phyloP scores from a whole-genome alignment of 2,329 filamentous ascomycete genomes.

The Bipolaris oryzae region DNA sequence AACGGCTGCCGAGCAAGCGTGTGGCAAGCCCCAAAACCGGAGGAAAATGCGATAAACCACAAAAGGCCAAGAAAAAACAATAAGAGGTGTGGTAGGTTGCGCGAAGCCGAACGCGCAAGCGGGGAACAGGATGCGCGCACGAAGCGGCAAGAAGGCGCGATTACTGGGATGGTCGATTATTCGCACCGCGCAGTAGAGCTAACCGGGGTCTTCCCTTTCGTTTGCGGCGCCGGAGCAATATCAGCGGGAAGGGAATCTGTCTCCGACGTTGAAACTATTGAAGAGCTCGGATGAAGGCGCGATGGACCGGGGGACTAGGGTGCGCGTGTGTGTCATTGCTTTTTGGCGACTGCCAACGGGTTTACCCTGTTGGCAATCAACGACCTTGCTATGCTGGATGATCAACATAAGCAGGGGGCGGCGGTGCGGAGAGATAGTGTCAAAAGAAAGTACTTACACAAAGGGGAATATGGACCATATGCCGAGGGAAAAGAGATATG shows the following conservation, averaged over 20 bases:
- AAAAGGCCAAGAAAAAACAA: neutral
- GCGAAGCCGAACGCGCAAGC: neutral
- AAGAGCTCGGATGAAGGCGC: neutral
- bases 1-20: neutral
- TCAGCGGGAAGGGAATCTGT: neutral
- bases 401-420: too few relatives aligned
- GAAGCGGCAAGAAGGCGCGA: slow-evolving; percentile 1
- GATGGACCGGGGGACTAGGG: neutral
- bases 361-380: neutral
- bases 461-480: too few relatives aligned
- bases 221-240: neutral
- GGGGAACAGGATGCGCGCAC: neutral
- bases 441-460: too few relatives aligned
- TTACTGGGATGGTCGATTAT: neutral
- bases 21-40: too few relatives aligned
- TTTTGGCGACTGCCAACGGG: neutral
- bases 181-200: neutral
- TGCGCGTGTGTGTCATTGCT: neutral
- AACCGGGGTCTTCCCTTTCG: neutral
- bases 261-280: slow-evolving; percentile 4
- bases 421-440: too few relatives aligned
- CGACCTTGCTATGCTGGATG: too few relatives aligned
- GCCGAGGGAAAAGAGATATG: too few relatives aligned
- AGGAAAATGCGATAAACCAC: too few relatives aligned
- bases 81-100: neutral